A percentile compares a stretch with the other conserved stretches of the same genome.
These are phyloP conservation scores for Candida succiphila DNA, from an alignment of 805 yeast genomes.

Conservation along the genomic window DNA sequence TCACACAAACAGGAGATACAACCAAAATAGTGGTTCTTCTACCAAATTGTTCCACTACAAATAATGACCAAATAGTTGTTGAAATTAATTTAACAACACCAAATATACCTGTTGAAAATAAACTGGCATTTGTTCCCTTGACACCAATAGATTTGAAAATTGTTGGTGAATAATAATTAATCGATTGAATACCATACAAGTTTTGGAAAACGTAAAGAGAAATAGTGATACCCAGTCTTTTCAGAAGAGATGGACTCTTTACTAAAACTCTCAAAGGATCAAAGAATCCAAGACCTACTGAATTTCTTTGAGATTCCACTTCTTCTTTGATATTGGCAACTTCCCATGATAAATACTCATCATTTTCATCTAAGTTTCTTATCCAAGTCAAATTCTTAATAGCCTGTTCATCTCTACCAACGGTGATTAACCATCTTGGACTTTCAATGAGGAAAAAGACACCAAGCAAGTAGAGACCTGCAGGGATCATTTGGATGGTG, in stretches of 20 bases:
- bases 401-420: constrained; percentile 25
- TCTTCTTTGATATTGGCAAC: constrained; percentile 53
- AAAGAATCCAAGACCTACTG: constrained; percentile 66
- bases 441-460: constrained; percentile 75
- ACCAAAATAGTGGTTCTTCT: constrained; percentile 31
- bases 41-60: constrained; percentile 36
- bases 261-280: constrained; percentile 52
- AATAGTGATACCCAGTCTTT: constrained; percentile 78
- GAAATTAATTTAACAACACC: constrained; percentile 40
- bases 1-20: constrained; percentile 28
- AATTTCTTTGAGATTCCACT: constrained; percentile 64
- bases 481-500: constrained; percentile 51
- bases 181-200: constrained; percentile 80
- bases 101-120: constrained; percentile 78
- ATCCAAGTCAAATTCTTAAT: constrained; percentile 32
- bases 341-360: constrained; percentile 55
- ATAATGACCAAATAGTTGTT: constrained; percentile 32
- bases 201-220: constrained; percentile 85
- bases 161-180: constrained; percentile 83
- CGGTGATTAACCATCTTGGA: constrained; percentile 72
- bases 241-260: constrained; percentile 46
- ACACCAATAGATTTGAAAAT: constrained; percentile 91
- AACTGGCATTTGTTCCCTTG: constrained; percentile 70
- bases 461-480: constrained; percentile 57
- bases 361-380: constrained; percentile 68